A percentile compares a stretch with the other conserved stretches of the same genome.
phyloP scores from a whole-genome alignment of 306 rosid species.

The Cucurbita moschata region DNA sequence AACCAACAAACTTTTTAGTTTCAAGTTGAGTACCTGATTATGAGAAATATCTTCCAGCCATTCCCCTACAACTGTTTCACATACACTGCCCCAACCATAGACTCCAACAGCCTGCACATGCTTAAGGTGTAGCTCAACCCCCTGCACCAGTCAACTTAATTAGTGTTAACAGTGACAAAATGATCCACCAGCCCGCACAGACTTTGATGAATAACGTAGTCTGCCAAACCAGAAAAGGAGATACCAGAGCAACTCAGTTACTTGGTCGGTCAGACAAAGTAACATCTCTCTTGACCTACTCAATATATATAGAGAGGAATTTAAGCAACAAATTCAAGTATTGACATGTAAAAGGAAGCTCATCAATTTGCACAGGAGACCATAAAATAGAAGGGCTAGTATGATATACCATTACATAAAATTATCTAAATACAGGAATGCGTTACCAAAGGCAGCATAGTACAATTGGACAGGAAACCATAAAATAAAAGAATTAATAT shows the following conservation, averaged over 20 bases:
- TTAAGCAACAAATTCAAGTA: background rate
- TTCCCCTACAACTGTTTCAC: slow-evolving; percentile 74
- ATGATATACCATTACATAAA: background rate
- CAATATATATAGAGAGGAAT: background rate
- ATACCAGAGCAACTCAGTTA: background rate
- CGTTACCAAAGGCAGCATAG: background rate
- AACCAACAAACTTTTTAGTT: slow-evolving; percentile 9
- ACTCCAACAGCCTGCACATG: slow-evolving; percentile 75
- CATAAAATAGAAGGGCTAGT: background rate
- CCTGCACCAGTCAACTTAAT: slow-evolving; percentile 38
- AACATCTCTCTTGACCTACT: background rate
- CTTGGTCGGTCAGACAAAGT: background rate
- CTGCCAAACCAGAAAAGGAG: background rate
- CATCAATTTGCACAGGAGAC: background rate
- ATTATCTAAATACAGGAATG: background rate
- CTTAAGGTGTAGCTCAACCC: slow-evolving; percentile 79
- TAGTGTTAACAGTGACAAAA: slow-evolving; percentile 4
- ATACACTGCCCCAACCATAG: slow-evolving; percentile 88
- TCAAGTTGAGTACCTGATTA: slow-evolving; percentile 53
- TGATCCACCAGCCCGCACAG: slow-evolving; percentile 12
- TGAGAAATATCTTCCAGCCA: slow-evolving; percentile 93
- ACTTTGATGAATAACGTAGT: background rate
- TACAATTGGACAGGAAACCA: background rate
- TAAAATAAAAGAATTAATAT: background rate
- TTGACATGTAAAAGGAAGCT: background rate